These are phyloP conservation scores for Helminthosporium solani DNA, from an alignment of 2,329 filamentous ascomycete species.

Conservation along the genomic window DNA sequence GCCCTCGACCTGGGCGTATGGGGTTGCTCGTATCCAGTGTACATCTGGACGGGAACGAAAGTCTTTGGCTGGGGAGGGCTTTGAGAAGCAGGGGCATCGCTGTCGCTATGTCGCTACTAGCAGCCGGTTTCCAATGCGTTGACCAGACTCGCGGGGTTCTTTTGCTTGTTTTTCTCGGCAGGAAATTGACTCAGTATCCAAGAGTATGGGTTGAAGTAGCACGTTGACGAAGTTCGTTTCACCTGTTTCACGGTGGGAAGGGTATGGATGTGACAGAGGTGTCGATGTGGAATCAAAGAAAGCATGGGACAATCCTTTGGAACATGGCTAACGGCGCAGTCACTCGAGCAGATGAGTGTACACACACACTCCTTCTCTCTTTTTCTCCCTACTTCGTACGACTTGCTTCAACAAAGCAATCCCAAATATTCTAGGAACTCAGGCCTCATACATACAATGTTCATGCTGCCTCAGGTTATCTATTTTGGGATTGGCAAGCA, in stretches of 20 bases:
- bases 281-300: not conserved
- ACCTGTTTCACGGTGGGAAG: not conserved
- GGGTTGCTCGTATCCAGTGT: conserved; percentile 34
- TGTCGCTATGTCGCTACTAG: too few species aligned
- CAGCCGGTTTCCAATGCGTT: conserved; percentile 8
- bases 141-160: conserved; percentile 1
- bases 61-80: conserved; percentile 40
- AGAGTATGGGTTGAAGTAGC: not conserved
- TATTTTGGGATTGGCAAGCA: not conserved
- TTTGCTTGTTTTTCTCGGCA: conserved; percentile 1
- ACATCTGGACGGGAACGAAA: conserved; percentile 30
- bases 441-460: too few species aligned
- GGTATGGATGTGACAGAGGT: not conserved
- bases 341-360: too few species aligned
- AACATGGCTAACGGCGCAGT: too few species aligned
- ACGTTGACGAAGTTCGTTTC: not conserved
- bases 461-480: too few species aligned
- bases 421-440: too few species aligned
- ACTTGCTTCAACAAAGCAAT: too few species aligned
- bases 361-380: too few species aligned
- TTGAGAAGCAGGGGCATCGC: too few species aligned
- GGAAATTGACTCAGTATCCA: not conserved
- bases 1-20: conserved; percentile 37
- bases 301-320: too few species aligned
- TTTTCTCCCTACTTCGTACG: too few species aligned